Evolutionary conservation across 768 basidiomycete species (phyloP), one percentile per base, ranked within the genome.

Genomic region (Termitomyces sp.): DNA sequence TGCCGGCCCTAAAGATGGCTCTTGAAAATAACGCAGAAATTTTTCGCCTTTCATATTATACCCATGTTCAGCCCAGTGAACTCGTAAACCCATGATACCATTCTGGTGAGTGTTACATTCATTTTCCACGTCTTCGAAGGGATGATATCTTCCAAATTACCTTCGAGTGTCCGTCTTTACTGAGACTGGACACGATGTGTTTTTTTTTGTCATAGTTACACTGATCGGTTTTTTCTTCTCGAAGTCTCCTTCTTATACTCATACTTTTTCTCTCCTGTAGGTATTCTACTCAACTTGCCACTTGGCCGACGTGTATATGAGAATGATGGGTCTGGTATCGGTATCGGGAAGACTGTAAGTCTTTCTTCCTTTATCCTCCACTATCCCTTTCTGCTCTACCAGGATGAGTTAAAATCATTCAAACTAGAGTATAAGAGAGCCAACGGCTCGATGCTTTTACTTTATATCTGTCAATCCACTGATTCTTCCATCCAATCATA

Each of bases 381-480:
- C 50, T 52, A 49, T 50, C 55, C 25, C 3, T 34, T 12, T 43
- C 12, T 14, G 9, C 38, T 40, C 48, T 50, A 32, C 17, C 37
- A 43, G 50, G 58, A 59, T 50, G 69, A 67, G 86, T 89, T 87
- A 88, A 91, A 77, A 64, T 74, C 70, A 79, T 85, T 89, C 89
- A 92, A 92, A 92, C 90, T 92, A 92, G 89, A 92, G 89, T 92
- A 86, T 91, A 81, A 92, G 90, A 92, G 90, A 74, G 86, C 80
- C 74, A 64, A 67, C 7, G 73, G 82, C 83, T 77, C 87, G 68
- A 87, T 91, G 90, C 83, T 91, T 86, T 87, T 63, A 81, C 50
- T 63, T 68, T 79, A 43, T 55, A 82, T 83, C 66, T 73, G 71
- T 73, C 72, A 73, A 74, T 85, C 83, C 79, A 80, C 88, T 89